Evolutionary conservation across 139 green algal genomes (phyloP).

Genomic region (Haematococcus sp.): DNA sequence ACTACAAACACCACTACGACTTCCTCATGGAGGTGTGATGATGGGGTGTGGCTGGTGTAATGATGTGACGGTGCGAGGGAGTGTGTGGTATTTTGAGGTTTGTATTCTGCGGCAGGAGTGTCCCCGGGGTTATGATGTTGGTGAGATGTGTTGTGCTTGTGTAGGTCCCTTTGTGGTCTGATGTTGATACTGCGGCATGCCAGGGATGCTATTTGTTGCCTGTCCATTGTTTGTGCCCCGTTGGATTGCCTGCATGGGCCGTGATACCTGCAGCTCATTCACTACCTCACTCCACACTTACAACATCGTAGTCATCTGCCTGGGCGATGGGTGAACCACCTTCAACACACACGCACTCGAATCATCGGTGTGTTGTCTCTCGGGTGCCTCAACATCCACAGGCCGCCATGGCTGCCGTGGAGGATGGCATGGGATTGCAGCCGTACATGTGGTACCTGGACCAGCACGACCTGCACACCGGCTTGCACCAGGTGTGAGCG

Average conservation of each 20-base stretch:
- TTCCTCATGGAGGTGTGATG: constrained; percentile 29
- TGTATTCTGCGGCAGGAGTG: no score
- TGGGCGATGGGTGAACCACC: no score
- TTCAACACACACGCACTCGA: background rate
- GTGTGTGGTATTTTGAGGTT: no score
- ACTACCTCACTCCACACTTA: background rate
- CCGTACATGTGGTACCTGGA: constrained; percentile 11
- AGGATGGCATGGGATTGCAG: no score
- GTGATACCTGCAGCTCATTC: background rate
- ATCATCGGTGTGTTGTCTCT: no score
- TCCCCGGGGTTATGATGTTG: no score
- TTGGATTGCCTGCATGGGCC: no score
- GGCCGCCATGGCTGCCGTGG: background rate
- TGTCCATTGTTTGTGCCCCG: no score
- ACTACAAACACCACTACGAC: constrained; percentile 47
- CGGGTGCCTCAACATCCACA: background rate
- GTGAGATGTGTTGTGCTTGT: no score
- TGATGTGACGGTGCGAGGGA: background rate
- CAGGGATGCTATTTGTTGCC: no score
- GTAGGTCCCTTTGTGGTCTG: no score
- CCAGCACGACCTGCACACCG: background rate
- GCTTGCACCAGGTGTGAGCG: background rate
- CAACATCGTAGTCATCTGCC: background rate
- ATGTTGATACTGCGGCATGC: no score
- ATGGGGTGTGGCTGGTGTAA: background rate